phyloP scores from a whole-genome alignment of 1,284 basidiomycete species.

The Neotropicomus parvogracilis region DNA sequence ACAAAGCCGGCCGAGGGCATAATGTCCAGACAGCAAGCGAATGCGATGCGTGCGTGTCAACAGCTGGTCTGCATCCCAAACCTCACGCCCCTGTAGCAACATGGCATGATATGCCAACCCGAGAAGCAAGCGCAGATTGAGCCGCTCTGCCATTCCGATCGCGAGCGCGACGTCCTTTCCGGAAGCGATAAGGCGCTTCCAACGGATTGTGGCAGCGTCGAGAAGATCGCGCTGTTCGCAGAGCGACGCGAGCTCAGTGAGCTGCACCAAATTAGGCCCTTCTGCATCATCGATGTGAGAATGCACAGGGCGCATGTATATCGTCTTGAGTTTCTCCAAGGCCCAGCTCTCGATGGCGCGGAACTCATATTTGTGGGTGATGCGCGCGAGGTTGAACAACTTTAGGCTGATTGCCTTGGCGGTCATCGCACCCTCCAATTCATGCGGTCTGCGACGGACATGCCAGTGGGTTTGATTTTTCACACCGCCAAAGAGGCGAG shows the following conservation, averaged over 20 bases:
- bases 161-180: slow-evolving; percentile 43
- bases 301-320: slow-evolving; percentile 35
- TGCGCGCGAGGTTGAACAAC: slow-evolving; percentile 47
- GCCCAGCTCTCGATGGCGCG: slow-evolving; percentile 50
- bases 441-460: slow-evolving; percentile 39
- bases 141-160: slow-evolving; percentile 41
- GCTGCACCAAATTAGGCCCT: slow-evolving; percentile 36
- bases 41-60: slow-evolving; percentile 40
- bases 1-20: slow-evolving; percentile 41
- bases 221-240: slow-evolving; percentile 44
- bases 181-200: slow-evolving; percentile 43
- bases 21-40: slow-evolving; percentile 42
- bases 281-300: slow-evolving; percentile 30
- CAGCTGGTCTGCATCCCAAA: slow-evolving; percentile 39
- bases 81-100: slow-evolving; percentile 40
- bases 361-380: slow-evolving; percentile 57
- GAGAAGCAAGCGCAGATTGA: slow-evolving; percentile 39
- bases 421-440: slow-evolving; percentile 43
- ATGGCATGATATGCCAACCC: slow-evolving; percentile 44
- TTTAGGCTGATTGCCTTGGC: slow-evolving; percentile 40
- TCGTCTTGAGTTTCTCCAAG: slow-evolving; percentile 40
- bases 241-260: slow-evolving; percentile 45
- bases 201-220: slow-evolving; percentile 36
- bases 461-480: no score
- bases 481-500: slow-evolving; percentile 1